Base-by-base conservation (phyloP, 192 early-diverging fungal genomes). In the Mycoemilia scoparia region DNA sequence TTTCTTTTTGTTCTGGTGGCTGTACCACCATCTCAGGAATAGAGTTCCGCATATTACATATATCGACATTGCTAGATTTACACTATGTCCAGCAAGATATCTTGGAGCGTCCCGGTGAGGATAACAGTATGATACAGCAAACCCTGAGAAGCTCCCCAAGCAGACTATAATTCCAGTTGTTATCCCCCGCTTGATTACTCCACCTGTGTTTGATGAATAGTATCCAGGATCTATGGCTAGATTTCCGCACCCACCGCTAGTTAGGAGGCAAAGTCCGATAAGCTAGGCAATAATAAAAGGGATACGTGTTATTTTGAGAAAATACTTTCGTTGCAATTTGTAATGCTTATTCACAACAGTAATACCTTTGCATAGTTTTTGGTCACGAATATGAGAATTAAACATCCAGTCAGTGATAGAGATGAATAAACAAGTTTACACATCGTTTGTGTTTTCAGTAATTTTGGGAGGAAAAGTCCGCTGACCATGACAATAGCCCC, bases 191-290 rank as follows among this genome's bases (percentile, higher is more conserved):
- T 50, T 45, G 2, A 50, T 59, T 4, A 50, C 49, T 5, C 57
- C 57, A 9, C 57, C 57, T 17, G 53, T 50, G 18, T 59, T 59
- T 41, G 49, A 53, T 50, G 53, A 53, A 24, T 53, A 46, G 49
- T 50, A 59, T 5, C 57, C 57, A 3, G 57, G 57, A 3, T 50
- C 57, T 40, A 59, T 52, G 3, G 39, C 50, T 3, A 52, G 49
- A 28, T 48, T 49, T 34, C 57, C 57, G 35, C 51, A 59, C 29
- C 38, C 30, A 18, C 57, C 57, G 32, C 51, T 53, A 18, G 57
- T 53, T 35, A 59, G 30, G 4, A 59, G 27, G 29, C 57, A 59
- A 15, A 59, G 46, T 2, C 49, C 57, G 35, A 59, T n/a, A n/a
- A n/a, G n/a, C n/a, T n/a, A n/a, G n/a, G n/a, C n/a, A n/a, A n/a